phyloP scores from a whole-genome alignment of 768 basidiomycete species.

The Albatrellus ellisii region DNA sequence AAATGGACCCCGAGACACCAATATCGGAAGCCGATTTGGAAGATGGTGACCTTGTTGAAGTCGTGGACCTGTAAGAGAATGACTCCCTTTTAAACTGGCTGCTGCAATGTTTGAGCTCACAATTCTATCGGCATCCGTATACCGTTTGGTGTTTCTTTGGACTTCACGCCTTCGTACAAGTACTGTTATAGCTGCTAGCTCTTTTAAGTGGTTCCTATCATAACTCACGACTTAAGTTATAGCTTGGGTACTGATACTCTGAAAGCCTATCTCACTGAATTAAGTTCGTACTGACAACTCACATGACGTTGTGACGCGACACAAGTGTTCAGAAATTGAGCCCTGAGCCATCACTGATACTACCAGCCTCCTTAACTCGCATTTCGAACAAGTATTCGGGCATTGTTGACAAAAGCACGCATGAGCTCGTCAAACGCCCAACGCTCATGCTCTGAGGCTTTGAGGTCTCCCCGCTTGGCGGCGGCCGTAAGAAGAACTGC shows the following conservation, averaged over 20 bases:
- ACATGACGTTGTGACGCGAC: background rate
- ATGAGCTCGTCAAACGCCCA: slow-evolving; percentile 84
- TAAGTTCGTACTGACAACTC: background rate
- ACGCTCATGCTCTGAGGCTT: slow-evolving; percentile 46
- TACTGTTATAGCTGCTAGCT: too few relatives aligned
- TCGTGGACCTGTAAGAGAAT: slow-evolving; percentile 20
- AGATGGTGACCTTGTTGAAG: slow-evolving; percentile 71
- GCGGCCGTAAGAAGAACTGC: slow-evolving; percentile 61
- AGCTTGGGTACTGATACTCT: too few relatives aligned
- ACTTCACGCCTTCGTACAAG: too few relatives aligned
- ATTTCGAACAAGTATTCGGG: slow-evolving; percentile 80
- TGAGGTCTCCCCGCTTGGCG: slow-evolving; percentile 48
- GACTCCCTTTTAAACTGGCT: too few relatives aligned
- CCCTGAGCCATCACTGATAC: slow-evolving; percentile 9
- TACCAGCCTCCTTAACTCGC: slow-evolving; percentile 40
- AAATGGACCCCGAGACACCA: slow-evolving; percentile 39
- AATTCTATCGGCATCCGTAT: too few relatives aligned
- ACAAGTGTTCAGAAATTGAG: slow-evolving; percentile 2
- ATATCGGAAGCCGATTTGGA: slow-evolving; percentile 64
- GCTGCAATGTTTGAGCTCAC: too few relatives aligned
- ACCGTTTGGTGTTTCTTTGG: too few relatives aligned
- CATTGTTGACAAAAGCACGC: slow-evolving; percentile 86
- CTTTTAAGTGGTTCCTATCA: too few relatives aligned
- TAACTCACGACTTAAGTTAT: too few relatives aligned
- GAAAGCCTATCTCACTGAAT: too few relatives aligned